Percentiles rank a stretch among this genome's conserved stretches.
Conservation (phyloP, 768 basidiomycete genomes). For the Mycena haematopus region DNA sequence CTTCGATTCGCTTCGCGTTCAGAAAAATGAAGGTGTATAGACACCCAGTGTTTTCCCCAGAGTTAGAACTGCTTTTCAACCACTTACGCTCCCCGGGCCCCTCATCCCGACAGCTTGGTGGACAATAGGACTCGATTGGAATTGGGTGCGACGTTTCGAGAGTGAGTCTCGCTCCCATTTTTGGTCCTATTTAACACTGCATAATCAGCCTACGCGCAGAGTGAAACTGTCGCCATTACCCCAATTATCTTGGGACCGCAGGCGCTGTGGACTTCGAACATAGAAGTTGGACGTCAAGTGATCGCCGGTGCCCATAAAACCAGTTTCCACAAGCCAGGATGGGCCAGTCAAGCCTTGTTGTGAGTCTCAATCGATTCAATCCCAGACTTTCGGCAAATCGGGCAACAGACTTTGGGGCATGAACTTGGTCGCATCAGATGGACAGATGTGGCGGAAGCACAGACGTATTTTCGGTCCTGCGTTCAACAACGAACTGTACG, state of each 20-base stretch:
- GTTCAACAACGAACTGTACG: constrained; percentile 37
- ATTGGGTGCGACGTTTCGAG: constrained; percentile 35
- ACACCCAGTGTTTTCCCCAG: too few relatives aligned
- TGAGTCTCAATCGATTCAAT: background rate
- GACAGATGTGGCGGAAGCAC: constrained; percentile 42
- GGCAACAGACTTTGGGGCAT: constrained; percentile 35
- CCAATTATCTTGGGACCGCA: constrained; percentile 32
- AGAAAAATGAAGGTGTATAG: too few relatives aligned
- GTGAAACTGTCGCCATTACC: constrained; percentile 35
- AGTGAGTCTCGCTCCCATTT: constrained; percentile 27
- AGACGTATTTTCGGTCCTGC: constrained; percentile 41
- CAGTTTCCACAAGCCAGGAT: constrained; percentile 34
- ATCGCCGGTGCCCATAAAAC: constrained; percentile 30
- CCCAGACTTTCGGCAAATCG: background rate
- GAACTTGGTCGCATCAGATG: constrained; percentile 40
- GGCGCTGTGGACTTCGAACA: constrained; percentile 36
- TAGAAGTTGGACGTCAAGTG: constrained; percentile 38
- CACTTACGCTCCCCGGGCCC: constrained; percentile 36
- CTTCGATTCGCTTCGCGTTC: too few relatives aligned
- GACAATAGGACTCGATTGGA: constrained; percentile 34
- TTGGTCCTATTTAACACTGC: constrained; percentile 13
- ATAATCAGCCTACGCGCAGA: constrained; percentile 22
- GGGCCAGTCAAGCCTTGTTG: background rate
- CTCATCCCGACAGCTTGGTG: constrained; percentile 35
- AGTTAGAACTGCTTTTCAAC: background rate